These are phyloP conservation scores for Metschnikowia gelsemii DNA, from an alignment of 805 yeast species.

Conservation along the genomic window DNA sequence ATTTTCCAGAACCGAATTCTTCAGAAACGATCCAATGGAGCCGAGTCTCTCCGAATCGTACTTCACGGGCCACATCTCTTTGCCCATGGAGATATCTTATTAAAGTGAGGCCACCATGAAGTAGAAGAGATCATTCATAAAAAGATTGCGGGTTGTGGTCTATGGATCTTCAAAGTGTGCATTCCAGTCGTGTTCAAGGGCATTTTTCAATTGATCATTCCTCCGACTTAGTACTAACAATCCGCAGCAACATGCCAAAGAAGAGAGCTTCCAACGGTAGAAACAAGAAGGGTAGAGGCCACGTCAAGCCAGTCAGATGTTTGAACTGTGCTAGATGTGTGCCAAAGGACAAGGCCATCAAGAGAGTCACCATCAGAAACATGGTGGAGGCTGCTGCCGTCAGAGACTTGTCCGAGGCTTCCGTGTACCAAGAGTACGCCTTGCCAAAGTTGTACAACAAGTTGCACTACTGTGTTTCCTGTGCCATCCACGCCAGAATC, in stretches of 20 bases:
- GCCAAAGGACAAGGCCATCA: slow-evolving; percentile 99
- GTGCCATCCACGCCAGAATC: slow-evolving; percentile 99
- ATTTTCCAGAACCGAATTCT: no score
- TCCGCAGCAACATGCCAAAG: slow-evolving; percentile 82
- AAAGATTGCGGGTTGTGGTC: no score
- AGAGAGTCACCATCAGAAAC: slow-evolving; percentile 99
- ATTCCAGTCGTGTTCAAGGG: no score
- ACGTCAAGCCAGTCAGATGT: slow-evolving; percentile 99
- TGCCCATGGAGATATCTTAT: no score
- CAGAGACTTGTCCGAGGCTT: slow-evolving; percentile 99
- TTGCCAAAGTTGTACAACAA: slow-evolving; percentile 99
- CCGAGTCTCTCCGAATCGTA: no score
- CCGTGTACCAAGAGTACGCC: slow-evolving; percentile 98
- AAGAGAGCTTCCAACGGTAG: slow-evolving; percentile 99
- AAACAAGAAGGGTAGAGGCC: slow-evolving; percentile 99
- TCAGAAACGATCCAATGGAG: no score
- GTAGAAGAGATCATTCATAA: no score
- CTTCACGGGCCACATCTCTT: no score
- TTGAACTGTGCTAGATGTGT: slow-evolving; percentile 99
- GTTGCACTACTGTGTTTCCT: slow-evolving; percentile 99
- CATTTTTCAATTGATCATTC: no score
- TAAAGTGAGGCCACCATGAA: no score
- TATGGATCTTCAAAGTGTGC: no score
- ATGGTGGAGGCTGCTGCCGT: slow-evolving; percentile 99
- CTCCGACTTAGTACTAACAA: slow-evolving; percentile 20